Evolutionary conservation across 2,329 filamentous ascomycete genomes (phyloP).

Genomic region (Magnaporthiopsis incrustans): DNA sequence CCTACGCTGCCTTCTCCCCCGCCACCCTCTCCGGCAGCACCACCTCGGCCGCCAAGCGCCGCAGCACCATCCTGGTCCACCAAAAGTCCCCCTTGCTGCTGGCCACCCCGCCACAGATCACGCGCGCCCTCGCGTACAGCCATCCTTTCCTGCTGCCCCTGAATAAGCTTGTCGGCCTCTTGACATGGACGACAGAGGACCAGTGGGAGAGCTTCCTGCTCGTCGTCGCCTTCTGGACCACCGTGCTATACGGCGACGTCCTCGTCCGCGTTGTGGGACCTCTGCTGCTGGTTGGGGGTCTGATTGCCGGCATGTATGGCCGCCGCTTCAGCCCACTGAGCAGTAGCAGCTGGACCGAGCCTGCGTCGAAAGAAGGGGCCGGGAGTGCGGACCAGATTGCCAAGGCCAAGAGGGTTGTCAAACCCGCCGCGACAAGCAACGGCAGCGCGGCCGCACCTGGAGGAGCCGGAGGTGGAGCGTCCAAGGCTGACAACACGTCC

Average conservation of each 20-base stretch:
- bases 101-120: constrained; percentile 90
- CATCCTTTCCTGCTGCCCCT: constrained; percentile 88
- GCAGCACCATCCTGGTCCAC: constrained; percentile 89
- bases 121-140: constrained; percentile 86
- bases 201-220: constrained; percentile 96
- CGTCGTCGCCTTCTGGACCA: constrained; percentile 76
- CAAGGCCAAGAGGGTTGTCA: constrained; percentile 7
- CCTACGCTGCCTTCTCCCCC: constrained; percentile 85
- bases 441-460: constrained; percentile 21
- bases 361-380: constrained; percentile 26
- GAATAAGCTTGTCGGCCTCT: constrained; percentile 73
- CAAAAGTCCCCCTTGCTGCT: constrained; percentile 91
- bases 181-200: constrained; percentile 92
- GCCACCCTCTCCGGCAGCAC: constrained; percentile 56
- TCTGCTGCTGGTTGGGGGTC: constrained; percentile 65
- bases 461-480: constrained; percentile 4
- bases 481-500: not conserved
- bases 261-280: constrained; percentile 78
- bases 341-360: constrained; percentile 65
- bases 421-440: constrained; percentile 10
- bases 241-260: constrained; percentile 76
- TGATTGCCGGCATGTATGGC: constrained; percentile 90
- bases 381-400: constrained; percentile 15
- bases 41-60: constrained; percentile 60
- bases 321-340: constrained; percentile 84